Conservation (phyloP, 352 stramenopile genomes). For the Thalassiosira mediterranea region DNA sequence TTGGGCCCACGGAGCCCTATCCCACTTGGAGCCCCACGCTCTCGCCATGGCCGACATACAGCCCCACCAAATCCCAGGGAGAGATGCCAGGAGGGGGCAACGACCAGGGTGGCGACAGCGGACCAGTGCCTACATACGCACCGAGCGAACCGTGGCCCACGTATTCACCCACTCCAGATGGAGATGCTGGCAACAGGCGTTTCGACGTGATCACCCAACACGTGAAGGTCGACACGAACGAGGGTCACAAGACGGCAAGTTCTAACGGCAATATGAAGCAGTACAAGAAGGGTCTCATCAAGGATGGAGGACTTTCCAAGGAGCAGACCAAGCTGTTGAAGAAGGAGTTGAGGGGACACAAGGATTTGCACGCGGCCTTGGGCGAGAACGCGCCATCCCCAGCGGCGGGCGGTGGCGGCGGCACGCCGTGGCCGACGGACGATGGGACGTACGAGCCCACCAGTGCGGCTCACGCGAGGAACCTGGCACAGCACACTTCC, state of each 20-base stretch:
- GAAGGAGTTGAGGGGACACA: too few relatives aligned
- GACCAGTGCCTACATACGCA: not conserved
- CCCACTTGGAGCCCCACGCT: not conserved
- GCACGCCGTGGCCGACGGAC: not conserved
- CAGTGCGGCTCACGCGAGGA: not conserved
- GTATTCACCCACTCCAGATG: not conserved
- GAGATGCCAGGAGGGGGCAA: too few relatives aligned
- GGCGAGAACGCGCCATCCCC: not conserved
- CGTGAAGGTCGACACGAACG: too few relatives aligned
- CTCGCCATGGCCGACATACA: not conserved
- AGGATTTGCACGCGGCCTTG: not conserved
- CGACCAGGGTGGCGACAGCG: not conserved
- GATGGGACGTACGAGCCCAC: not conserved
- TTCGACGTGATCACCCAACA: too few relatives aligned
- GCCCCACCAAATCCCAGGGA: not conserved
- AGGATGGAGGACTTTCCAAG: too few relatives aligned
- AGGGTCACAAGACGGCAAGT: too few relatives aligned
- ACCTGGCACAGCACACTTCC: too few relatives aligned
- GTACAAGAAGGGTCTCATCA: too few relatives aligned
- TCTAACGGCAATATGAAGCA: too few relatives aligned
- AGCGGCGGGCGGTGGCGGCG: not conserved
- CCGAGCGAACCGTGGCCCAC: not conserved
- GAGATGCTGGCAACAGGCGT: too few relatives aligned
- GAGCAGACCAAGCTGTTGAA: too few relatives aligned
- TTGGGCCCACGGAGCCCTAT: not conserved